phyloP scores from a whole-genome alignment of 176 grass and related monocot species.

The Musa schizocarpa region DNA sequence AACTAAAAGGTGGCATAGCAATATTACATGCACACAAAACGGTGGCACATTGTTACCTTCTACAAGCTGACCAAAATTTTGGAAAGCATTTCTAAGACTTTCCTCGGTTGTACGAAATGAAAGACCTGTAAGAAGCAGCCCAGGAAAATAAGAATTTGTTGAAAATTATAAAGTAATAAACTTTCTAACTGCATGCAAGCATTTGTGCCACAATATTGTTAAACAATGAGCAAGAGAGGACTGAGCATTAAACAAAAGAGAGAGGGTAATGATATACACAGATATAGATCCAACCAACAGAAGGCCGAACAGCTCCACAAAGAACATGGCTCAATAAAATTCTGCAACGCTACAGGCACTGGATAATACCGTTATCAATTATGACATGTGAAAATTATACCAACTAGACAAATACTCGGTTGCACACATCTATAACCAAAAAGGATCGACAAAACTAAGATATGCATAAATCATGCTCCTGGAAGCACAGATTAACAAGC shows the following conservation, averaged over 20 bases:
- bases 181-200: not conserved
- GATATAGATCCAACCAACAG: not conserved
- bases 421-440: too few relatives aligned
- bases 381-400: not conserved
- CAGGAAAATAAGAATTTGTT: not conserved
- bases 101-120: constrained; percentile 59
- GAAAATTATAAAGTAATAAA: not conserved
- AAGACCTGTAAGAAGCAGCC: constrained; percentile 32
- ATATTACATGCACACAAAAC: not conserved
- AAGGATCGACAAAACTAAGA: too few relatives aligned
- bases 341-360: not conserved
- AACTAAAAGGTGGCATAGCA: not conserved
- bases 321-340: not conserved
- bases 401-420: too few relatives aligned
- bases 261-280: not conserved
- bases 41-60: constrained; percentile 34
- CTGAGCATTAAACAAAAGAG: not conserved
- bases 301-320: not conserved
- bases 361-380: not conserved
- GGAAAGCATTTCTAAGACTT: constrained; percentile 46
- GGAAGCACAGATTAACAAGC: not conserved
- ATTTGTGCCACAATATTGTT: not conserved
- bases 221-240: too few relatives aligned
- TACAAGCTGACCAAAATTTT: constrained; percentile 49
- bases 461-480: not conserved